A percentile compares a stretch with the other conserved stretches of the same genome.
These are phyloP conservation scores for Rhodamnia argentea DNA, from an alignment of 345 rosid genomes.

Conservation along the genomic window DNA sequence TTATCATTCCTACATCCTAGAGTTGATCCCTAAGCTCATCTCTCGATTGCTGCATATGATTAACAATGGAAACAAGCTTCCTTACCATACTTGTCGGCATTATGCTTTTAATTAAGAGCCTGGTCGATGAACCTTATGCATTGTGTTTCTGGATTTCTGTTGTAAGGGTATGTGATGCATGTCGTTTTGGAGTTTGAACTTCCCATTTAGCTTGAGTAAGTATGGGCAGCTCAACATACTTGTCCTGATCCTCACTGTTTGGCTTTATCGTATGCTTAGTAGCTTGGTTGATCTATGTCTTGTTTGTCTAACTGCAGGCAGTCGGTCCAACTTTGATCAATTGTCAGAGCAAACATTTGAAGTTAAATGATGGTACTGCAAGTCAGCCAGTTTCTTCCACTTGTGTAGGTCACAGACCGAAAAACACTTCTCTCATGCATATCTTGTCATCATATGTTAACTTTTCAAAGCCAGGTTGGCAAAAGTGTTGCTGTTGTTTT, in stretches of 20 bases:
- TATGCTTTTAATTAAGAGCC: background rate
- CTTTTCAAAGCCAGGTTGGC: background rate
- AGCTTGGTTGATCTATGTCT: background rate
- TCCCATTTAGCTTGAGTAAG: background rate
- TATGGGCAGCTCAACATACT: background rate
- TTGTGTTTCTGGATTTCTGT: background rate
- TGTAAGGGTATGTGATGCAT: background rate
- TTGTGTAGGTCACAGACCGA: slow-evolving; percentile 8
- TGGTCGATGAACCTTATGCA: background rate
- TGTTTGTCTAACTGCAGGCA: background rate
- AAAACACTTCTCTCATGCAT: background rate
- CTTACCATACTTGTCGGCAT: background rate
- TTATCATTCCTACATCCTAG: background rate
- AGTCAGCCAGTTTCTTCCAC: slow-evolving; percentile 1
- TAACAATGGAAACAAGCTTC: background rate
- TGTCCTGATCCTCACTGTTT: background rate
- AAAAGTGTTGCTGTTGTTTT: background rate
- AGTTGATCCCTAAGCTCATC: background rate
- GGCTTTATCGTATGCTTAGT: background rate
- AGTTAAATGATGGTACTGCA: background rate
- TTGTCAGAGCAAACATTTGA: slow-evolving; percentile 7
- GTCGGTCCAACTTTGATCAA: background rate
- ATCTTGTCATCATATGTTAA: background rate
- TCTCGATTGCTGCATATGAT: background rate
- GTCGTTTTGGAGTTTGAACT: background rate